Evolutionary conservation across 345 rosid genomes (phyloP).

Genomic region (Hibiscus trionum): DNA sequence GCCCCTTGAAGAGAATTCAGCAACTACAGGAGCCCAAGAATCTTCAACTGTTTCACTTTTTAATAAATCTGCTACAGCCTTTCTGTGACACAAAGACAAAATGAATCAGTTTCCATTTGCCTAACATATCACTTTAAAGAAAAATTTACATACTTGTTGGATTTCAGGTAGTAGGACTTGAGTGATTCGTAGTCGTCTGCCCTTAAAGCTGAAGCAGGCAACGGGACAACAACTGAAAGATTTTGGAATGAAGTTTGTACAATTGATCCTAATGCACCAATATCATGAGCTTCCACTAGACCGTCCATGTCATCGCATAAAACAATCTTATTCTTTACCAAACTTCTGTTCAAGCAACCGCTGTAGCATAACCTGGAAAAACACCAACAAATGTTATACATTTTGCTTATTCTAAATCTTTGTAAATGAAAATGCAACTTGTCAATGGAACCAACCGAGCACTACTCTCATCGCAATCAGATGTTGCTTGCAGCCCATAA

Average conservation of each 20-base stretch:
- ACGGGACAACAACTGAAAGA: slow-evolving; percentile 13
- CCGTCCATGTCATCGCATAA: slow-evolving; percentile 8
- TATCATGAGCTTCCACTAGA: not conserved
- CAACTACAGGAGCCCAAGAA: slow-evolving; percentile 20
- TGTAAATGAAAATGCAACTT: not conserved
- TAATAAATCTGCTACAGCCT: slow-evolving; percentile 23
- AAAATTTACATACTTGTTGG: slow-evolving; percentile 20
- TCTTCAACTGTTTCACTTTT: slow-evolving; percentile 14
- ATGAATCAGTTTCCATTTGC: not conserved
- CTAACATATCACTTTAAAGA: not conserved
- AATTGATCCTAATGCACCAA: slow-evolving; percentile 34
- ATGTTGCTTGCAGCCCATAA: too few species aligned
- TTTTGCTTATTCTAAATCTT: too few species aligned
- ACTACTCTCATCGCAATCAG: too few species aligned
- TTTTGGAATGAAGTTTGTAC: not conserved
- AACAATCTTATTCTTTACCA: slow-evolving; percentile 15
- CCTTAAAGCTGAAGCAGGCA: slow-evolving; percentile 19
- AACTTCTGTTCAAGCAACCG: not conserved
- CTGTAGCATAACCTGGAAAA: not conserved
- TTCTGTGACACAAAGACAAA: slow-evolving; percentile 7
- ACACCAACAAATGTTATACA: too few species aligned
- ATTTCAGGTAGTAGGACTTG: slow-evolving; percentile 19
- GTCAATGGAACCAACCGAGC: not conserved
- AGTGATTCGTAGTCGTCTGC: slow-evolving; percentile 1
- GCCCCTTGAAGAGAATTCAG: slow-evolving; percentile 24